phyloP scores from a whole-genome alignment of 805 yeast species.

The Cyberlindnera suaveolens region DNA sequence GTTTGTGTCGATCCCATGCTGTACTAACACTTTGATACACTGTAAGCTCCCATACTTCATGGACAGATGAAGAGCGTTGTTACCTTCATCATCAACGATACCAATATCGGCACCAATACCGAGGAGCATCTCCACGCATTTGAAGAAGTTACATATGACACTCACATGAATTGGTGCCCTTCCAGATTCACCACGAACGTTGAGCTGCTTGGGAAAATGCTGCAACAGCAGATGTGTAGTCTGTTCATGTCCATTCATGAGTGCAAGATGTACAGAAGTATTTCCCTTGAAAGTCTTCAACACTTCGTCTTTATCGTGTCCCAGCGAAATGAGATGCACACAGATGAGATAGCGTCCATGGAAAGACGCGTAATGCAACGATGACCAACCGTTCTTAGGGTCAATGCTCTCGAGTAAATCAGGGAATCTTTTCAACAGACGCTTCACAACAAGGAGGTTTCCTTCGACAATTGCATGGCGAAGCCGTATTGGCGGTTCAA shows the following conservation, averaged over 20 bases:
- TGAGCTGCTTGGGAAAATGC: constrained; percentile 50
- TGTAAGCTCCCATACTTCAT: constrained; percentile 60
- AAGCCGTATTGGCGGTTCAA: constrained; percentile 59
- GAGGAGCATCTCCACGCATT: constrained; percentile 57
- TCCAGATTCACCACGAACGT: constrained; percentile 40
- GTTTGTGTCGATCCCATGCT: constrained; percentile 42
- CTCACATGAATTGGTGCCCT: constrained; percentile 69
- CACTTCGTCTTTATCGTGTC: constrained; percentile 48
- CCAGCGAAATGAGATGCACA: constrained; percentile 46
- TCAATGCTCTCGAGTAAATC: constrained; percentile 64
- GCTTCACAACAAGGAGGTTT: constrained; percentile 53
- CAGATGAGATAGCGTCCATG: constrained; percentile 68
- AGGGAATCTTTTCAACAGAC: constrained; percentile 64
- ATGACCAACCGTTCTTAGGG: constrained; percentile 73
- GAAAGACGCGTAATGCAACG: constrained; percentile 74
- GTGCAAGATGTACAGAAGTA: constrained; percentile 68
- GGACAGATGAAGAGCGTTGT: constrained; percentile 82
- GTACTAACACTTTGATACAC: constrained; percentile 47
- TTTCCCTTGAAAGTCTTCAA: constrained; percentile 48
- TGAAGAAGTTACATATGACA: constrained; percentile 50
- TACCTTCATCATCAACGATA: constrained; percentile 64
- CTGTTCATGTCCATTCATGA: constrained; percentile 58
- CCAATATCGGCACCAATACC: constrained; percentile 77
- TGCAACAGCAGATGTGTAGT: constrained; percentile 69
- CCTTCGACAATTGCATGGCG: constrained; percentile 62